Conservation (phyloP, 106 monocot species). For the Dendrobium chrysotoxum region DNA sequence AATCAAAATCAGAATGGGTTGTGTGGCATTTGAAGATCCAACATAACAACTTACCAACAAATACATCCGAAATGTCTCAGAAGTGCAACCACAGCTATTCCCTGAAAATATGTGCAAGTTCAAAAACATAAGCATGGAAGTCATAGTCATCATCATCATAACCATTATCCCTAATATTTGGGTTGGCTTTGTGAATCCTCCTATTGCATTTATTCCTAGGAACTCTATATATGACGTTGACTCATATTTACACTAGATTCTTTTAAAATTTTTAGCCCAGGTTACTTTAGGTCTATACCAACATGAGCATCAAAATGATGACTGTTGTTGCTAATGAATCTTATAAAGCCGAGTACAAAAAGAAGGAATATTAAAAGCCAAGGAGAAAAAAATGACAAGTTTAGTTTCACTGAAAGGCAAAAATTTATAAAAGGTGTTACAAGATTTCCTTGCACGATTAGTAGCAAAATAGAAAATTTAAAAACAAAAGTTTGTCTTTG, state of each 20-base stretch:
- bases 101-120: constrained; percentile 22
- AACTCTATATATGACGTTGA: background rate
- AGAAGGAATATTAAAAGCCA: too few relatives aligned
- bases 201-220: background rate
- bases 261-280: background rate
- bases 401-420: too few relatives aligned
- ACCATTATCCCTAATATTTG: background rate
- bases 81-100: constrained; percentile 82
- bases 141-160: background rate
- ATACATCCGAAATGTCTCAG: constrained; percentile 86
- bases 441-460: too few relatives aligned
- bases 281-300: background rate
- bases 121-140: background rate
- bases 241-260: background rate
- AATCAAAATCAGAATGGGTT: background rate
- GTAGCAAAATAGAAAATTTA: too few relatives aligned
- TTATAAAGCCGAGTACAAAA: too few relatives aligned
- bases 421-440: too few relatives aligned
- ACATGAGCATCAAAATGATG: background rate
- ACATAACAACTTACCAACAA: constrained; percentile 48
- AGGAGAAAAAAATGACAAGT: too few relatives aligned
- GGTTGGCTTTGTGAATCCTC: background rate
- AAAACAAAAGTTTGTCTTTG: too few relatives aligned
- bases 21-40: background rate
- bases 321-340: too few relatives aligned